A percentile compares a stretch with the other conserved stretches of the same genome.
phyloP scores from a whole-genome alignment of 495 filamentous ascomycete genomes.

The Ramalina peruviana region DNA sequence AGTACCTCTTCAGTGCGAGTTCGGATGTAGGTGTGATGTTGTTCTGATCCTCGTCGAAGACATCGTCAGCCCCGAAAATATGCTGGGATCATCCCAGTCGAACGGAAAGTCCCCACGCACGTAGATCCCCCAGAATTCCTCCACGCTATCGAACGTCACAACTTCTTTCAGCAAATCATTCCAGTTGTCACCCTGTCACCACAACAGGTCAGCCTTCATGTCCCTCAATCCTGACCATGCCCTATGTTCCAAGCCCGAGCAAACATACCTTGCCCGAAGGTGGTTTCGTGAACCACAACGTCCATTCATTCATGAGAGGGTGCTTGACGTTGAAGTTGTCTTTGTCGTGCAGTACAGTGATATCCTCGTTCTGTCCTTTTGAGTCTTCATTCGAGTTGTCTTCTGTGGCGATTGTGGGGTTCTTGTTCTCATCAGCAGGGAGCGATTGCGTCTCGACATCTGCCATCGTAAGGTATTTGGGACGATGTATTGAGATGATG shows the following conservation, averaged over 20 bases:
- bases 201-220: background rate
- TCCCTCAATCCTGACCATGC: background rate
- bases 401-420: conserved; percentile 9
- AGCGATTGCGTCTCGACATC: background rate
- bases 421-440: conserved; percentile 6
- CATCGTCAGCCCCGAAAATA: background rate
- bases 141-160: conserved; percentile 93
- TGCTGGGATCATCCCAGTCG: background rate
- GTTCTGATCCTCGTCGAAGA: conserved; percentile 48
- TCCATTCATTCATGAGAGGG: conserved; percentile 91
- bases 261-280: conserved; percentile 77
- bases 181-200: conserved; percentile 81
- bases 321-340: conserved; percentile 99
- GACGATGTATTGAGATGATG: too few relatives aligned
- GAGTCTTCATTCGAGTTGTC: conserved; percentile 21
- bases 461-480: too few relatives aligned
- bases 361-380: conserved; percentile 35
- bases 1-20: conserved; percentile 70
- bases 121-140: conserved; percentile 99
- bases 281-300: conserved; percentile 98
- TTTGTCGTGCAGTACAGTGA: conserved; percentile 93
- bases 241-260: background rate
- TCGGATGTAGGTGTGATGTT: conserved; percentile 96
- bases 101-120: conserved; percentile 39
- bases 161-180: conserved; percentile 96